Base-by-base conservation (phyloP, 2,329 filamentous ascomycete genomes). In the Pseudocercospora pini-densiflorae region DNA sequence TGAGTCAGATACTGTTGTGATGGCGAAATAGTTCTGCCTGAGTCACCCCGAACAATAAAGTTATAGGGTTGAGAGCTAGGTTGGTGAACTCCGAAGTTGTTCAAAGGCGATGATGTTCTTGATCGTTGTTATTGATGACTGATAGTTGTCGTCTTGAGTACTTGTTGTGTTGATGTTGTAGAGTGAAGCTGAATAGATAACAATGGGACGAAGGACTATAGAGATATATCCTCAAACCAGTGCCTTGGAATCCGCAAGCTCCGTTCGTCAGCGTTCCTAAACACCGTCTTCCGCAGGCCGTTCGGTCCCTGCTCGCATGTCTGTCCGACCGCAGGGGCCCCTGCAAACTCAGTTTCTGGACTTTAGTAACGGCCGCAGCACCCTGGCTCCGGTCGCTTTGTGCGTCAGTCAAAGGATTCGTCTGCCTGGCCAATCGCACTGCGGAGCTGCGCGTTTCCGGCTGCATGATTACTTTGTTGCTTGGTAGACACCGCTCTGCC, bases 11-110 rank as follows among this genome's bases (percentile, higher is more conserved):
- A 67, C 58, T 70, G 62, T 65, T 65, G 62, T 65, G 51, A 68
- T 68, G 68, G 68, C 68, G 66, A 63, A 68, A 67, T 65, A 62
- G 64, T 68, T 59, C 58, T 66, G 69, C 67, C 69, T 71, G 69
- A 71, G 69, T 71, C 69, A 71, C 69, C 60, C 62, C 66, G 62
- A 61, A 60, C 63, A 64, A 65, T 66, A 62, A 66, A 61, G 66
- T 64, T 67, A 61, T 33, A 53, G 58, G 61, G 58, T 47, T 40
- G 51, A 58, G 63, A 57, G 63, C 65, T 67, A 68, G 66, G 68
- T 62, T 68, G 45, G 29, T 61, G 62, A 61, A 59, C 19, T 65
- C 66, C 68, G 66, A 65, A 67, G 68, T 62, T 40, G 45, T 55
- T 49, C 27, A 12, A 43, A 49, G 36, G 27, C 55, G 55, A 40